phyloP scores from a whole-genome alignment of 1,139 yeast genomes.

The Wickerhamomyces sp. region DNA sequence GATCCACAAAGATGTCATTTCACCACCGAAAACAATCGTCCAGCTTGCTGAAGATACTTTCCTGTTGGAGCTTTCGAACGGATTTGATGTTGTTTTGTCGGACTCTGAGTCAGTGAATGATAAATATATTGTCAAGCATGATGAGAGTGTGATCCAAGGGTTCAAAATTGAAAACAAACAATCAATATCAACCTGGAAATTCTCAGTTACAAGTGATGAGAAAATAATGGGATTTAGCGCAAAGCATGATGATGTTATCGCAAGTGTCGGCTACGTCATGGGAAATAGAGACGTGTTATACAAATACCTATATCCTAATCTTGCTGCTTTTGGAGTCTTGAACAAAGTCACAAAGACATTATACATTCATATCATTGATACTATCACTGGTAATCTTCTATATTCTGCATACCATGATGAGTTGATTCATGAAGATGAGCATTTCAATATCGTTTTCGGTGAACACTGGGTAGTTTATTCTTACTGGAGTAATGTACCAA shows the following conservation, averaged over 20 bases:
- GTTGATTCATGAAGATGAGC: constrained; percentile 31
- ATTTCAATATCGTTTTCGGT: constrained; percentile 56
- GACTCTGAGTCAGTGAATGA: constrained; percentile 5
- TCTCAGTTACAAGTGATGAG: constrained; percentile 25
- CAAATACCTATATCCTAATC: constrained; percentile 76
- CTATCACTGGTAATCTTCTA: constrained; percentile 62
- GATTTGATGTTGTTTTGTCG: constrained; percentile 21
- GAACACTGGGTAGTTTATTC: constrained; percentile 84
- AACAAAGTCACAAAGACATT: constrained; percentile 30
- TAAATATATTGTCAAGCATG: constrained; percentile 23
- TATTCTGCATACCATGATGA: constrained; percentile 41
- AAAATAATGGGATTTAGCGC: constrained; percentile 34
- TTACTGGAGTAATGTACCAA: constrained; percentile 47
- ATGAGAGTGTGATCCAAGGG: constrained; percentile 23
- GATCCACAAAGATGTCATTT: constrained; percentile 10
- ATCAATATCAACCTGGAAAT: constrained; percentile 30
- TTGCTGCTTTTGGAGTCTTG: constrained; percentile 50
- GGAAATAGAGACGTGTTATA: constrained; percentile 74
- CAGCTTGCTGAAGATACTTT: constrained; percentile 20
- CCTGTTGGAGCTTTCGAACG: constrained; percentile 18
- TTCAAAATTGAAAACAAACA: constrained; percentile 17
- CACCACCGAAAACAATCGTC: constrained; percentile 13
- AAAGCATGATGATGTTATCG: constrained; percentile 42
- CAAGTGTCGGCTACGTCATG: constrained; percentile 66
- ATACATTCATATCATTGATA: constrained; percentile 55